These are phyloP conservation scores for Eucalyptus pumila DNA, from an alignment of 345 rosid genomes.

Conservation along the genomic window DNA sequence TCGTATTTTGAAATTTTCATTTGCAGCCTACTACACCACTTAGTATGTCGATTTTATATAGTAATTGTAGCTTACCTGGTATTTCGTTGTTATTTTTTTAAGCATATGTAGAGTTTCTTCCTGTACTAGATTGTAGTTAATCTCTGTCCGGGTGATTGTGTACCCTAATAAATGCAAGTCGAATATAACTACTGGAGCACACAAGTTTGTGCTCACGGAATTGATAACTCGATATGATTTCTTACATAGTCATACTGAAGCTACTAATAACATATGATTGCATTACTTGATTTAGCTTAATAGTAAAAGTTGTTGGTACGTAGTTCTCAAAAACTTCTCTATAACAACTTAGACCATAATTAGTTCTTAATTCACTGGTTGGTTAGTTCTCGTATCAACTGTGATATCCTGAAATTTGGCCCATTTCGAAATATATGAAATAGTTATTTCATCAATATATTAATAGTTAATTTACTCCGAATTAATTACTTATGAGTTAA, in stretches of 20 bases:
- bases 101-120: background rate
- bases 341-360: background rate
- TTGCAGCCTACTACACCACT: background rate
- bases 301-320: background rate
- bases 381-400: background rate
- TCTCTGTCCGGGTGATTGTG: background rate
- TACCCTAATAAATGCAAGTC: background rate
- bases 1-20: background rate
- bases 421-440: background rate
- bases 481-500: too few relatives aligned
- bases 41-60: background rate
- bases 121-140: background rate
- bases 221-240: too few relatives aligned
- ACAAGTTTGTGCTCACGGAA: too few relatives aligned
- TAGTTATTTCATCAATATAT: too few relatives aligned
- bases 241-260: background rate
- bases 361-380: background rate
- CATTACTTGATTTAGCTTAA: background rate
- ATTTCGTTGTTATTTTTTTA: background rate
- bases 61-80: background rate
- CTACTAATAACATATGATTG: background rate
- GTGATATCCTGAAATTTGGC: too few relatives aligned
- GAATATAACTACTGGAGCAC: background rate
- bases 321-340: background rate
- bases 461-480: too few relatives aligned